Conservation (phyloP, 768 basidiomycete genomes). For the Psilocybe tampanensis region DNA sequence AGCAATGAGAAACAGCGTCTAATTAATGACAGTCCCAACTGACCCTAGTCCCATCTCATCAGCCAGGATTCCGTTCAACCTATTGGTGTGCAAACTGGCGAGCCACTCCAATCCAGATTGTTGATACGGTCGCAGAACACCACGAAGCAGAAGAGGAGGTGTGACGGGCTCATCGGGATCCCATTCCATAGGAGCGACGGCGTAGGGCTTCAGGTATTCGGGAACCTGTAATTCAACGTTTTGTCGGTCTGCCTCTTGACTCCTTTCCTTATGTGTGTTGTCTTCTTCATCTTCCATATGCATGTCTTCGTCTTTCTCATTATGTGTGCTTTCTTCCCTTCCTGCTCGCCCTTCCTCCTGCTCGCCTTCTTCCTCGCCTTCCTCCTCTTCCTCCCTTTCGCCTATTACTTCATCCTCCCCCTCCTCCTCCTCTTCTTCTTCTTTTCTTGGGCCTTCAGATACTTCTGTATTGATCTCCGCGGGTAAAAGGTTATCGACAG, state of each 20-base stretch:
- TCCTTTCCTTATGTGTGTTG: no score
- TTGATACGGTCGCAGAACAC: conserved; percentile 90
- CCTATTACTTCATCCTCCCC: neutral
- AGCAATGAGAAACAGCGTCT: neutral
- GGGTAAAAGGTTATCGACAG: no score
- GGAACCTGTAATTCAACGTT: conserved; percentile 34
- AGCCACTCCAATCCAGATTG: conserved; percentile 95
- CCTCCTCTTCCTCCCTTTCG: conserved; percentile 5
- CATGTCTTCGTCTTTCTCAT: neutral
- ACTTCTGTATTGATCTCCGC: neutral
- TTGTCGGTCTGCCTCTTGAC: neutral
- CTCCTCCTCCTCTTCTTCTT: conserved; percentile 2
- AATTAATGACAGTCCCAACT: conserved; percentile 29
- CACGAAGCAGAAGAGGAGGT: conserved; percentile 79
- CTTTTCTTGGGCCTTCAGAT: no score
- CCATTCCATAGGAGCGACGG: conserved; percentile 75
- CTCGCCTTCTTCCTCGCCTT: neutral
- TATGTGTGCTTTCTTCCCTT: no score
- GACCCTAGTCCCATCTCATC: conserved; percentile 97
- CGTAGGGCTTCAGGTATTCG: conserved; percentile 66
- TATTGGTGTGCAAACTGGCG: conserved; percentile 80
- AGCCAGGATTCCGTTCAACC: conserved; percentile 81
- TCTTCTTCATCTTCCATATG: neutral
- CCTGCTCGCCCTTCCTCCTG: neutral
- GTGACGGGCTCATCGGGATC: conserved; percentile 56